A percentile compares a stretch with the other conserved stretches of the same genome.
Conservation (phyloP, 306 rosid species). For the Urtica urens region DNA sequence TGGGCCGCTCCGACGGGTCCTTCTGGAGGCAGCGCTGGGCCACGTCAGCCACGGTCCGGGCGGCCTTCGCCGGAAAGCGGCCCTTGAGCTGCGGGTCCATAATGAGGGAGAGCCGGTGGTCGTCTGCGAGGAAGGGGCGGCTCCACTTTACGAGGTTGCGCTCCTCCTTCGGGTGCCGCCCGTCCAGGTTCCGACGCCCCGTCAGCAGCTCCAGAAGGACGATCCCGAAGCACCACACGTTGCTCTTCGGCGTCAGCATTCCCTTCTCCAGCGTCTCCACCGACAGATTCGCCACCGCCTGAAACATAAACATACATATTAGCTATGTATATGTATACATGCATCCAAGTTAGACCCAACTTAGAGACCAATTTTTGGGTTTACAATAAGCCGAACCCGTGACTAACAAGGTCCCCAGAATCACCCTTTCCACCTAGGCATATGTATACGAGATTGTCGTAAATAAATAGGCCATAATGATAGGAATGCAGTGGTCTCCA, state of each 20-base stretch:
- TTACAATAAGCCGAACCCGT: no score
- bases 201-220: constrained; percentile 90
- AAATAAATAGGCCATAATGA: no score
- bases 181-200: constrained; percentile 77
- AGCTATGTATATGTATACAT: constrained; percentile 4
- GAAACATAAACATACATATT: constrained; percentile 22
- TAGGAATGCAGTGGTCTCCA: no score
- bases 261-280: constrained; percentile 92
- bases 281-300: constrained; percentile 89
- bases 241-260: constrained; percentile 95
- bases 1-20: constrained; percentile 91
- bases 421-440: no score
- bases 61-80: constrained; percentile 84
- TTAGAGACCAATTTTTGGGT: no score
- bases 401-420: no score
- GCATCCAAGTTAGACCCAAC: constrained; percentile 3
- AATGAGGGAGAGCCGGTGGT: constrained; percentile 65
- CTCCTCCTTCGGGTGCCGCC: constrained; percentile 92
- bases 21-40: constrained; percentile 87
- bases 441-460: no score
- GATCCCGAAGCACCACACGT: constrained; percentile 90
- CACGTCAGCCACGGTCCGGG: constrained; percentile 73
- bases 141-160: constrained; percentile 95
- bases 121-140: constrained; percentile 78
- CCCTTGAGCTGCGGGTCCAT: constrained; percentile 92